Evolutionary conservation across 768 basidiomycete genomes (phyloP), one percentile per base, ranked within the genome.

Genomic region (Auriscalpium orientale): DNA sequence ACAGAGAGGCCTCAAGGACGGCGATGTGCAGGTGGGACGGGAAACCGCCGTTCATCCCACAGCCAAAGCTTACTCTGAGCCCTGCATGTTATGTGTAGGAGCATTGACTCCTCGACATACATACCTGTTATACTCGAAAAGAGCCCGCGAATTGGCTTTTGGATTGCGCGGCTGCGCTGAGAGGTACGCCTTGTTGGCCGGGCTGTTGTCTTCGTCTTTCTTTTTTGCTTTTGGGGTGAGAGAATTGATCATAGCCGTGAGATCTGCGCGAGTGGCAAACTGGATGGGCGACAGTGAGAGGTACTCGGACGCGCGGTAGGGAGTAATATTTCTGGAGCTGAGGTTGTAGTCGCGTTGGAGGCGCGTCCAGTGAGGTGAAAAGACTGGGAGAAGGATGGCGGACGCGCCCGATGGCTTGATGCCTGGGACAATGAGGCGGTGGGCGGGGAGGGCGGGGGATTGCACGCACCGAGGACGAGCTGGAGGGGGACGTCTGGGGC

Each of bases 201-300:
- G 20, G 12, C 59, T 61, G 15, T 57, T 53, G 18, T 62, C 61
- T 35, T 54, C 53, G 33, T 51, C 56, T 10, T 12, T 16, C 40
- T 43, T 52, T 40, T 51, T 54, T 11, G 49, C 44, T 18, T 57
- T 57, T 38, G 56, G 60, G 16, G 49, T 57, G 28, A 57, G 56
- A 5, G 49, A 38, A 12, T 10, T 50, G 16, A 62, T 51, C 56
- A 43, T 62, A 11, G 53, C 57, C 28, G 45, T 21, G 11, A 62
- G 49, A 20, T 60, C 56, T 4, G 40, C 9, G 37, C 37, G 13
- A 21, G 20, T 16, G 43, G 38, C 34, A 20, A 60, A 56, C 34
- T 57, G 51, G n/a, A 62, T 54, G n/a, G 61, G 61, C 12, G 61
- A 60, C 3, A 62, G 54, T 11, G 61, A 62, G 10, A 60, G 49